Evolutionary conservation across 2,329 filamentous ascomycete genomes (phyloP).

Genomic region (Aspergillus candidus): DNA sequence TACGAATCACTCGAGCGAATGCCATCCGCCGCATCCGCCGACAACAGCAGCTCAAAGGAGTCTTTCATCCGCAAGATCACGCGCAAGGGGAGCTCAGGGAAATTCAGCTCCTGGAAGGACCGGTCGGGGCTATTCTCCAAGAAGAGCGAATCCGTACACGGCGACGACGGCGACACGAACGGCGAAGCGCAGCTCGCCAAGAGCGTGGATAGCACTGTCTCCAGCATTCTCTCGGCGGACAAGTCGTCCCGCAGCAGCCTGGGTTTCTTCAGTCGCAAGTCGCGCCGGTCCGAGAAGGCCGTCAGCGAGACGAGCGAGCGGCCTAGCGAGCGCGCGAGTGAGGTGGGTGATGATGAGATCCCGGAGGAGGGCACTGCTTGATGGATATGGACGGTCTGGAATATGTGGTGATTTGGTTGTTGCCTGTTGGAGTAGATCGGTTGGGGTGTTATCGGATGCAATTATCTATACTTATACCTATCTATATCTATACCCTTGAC

Average conservation of each 20-base stretch:
- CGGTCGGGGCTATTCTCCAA: constrained; percentile 43
- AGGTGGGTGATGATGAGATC: constrained; percentile 39
- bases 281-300: constrained; percentile 38
- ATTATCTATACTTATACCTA: too few relatives aligned
- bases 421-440: too few relatives aligned
- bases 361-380: constrained; percentile 25
- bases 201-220: constrained; percentile 38
- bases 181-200: constrained; percentile 38
- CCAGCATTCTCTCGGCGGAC: constrained; percentile 38
- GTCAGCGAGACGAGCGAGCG: constrained; percentile 40
- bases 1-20: constrained; percentile 44
- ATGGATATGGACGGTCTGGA: too few relatives aligned
- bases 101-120: constrained; percentile 49
- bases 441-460: too few relatives aligned
- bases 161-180: constrained; percentile 40
- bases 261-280: constrained; percentile 45
- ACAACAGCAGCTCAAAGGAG: constrained; percentile 39
- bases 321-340: constrained; percentile 39
- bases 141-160: constrained; percentile 39
- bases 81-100: constrained; percentile 46
- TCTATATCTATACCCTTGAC: too few relatives aligned
- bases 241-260: constrained; percentile 40
- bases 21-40: constrained; percentile 37
- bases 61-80: constrained; percentile 49
- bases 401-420: too few relatives aligned